Conservation (phyloP, 2,329 filamentous ascomycete genomes). For the Sarocladiaceae sp. region DNA sequence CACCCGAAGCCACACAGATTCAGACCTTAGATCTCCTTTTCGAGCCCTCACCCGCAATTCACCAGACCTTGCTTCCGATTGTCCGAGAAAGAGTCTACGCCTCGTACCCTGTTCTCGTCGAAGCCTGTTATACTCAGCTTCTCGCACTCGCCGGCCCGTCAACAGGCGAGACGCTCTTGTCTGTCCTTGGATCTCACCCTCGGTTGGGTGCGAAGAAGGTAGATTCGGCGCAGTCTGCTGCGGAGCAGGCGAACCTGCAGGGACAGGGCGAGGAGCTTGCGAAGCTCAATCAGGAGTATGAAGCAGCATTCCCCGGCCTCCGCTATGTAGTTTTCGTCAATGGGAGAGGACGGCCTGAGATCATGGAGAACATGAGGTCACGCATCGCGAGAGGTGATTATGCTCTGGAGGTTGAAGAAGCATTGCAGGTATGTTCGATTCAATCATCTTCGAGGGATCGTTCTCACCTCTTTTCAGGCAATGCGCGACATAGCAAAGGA, state of each 20-base stretch:
- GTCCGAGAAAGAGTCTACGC: constrained; percentile 51
- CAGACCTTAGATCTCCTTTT: constrained; percentile 73
- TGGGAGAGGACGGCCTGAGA: constrained; percentile 62
- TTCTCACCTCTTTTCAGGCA: constrained; percentile 45
- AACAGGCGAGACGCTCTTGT: constrained; percentile 47
- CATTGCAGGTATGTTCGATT: constrained; percentile 62
- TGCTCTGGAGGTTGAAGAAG: constrained; percentile 62
- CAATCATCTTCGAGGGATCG: not conserved
- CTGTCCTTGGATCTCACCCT: constrained; percentile 75
- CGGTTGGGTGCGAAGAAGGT: constrained; percentile 75
- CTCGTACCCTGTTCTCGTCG: constrained; percentile 65
- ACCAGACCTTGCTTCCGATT: constrained; percentile 62
- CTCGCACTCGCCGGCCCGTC: constrained; percentile 47
- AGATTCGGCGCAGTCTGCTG: constrained; percentile 73
- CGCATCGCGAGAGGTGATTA: constrained; percentile 66
- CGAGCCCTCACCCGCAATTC: constrained; percentile 71
- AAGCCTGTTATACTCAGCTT: constrained; percentile 58
- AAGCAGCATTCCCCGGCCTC: constrained; percentile 72
- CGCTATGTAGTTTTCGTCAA: constrained; percentile 92
- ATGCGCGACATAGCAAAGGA: constrained; percentile 91
- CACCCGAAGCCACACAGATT: constrained; percentile 16
- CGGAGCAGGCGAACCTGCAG: constrained; percentile 74
- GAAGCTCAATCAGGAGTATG: constrained; percentile 69
- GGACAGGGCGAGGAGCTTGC: constrained; percentile 55
- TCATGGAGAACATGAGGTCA: constrained; percentile 75